phyloP scores from a whole-genome alignment of 2,329 filamentous ascomycete species.

The Colletotrichum melonis region DNA sequence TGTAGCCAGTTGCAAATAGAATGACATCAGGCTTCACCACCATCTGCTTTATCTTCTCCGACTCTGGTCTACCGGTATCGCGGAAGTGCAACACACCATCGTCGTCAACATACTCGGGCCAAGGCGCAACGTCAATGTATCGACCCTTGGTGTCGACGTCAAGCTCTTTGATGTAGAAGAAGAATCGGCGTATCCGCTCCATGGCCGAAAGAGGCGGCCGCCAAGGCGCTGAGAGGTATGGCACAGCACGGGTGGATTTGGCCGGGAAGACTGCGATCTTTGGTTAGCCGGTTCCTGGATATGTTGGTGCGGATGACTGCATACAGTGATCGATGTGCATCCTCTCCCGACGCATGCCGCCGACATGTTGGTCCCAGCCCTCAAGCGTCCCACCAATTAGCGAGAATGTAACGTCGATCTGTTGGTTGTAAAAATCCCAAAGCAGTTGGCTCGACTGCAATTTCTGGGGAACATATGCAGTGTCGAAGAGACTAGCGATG shows the following conservation, averaged over 20 bases:
- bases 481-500: slow-evolving; percentile 62
- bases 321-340: slow-evolving; percentile 35
- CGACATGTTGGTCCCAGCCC: slow-evolving; percentile 61
- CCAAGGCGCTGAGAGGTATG: slow-evolving; percentile 48
- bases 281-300: neutral
- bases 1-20: slow-evolving; percentile 51
- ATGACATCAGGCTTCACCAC: slow-evolving; percentile 49
- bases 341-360: slow-evolving; percentile 48
- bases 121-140: slow-evolving; percentile 50
- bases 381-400: slow-evolving; percentile 56
- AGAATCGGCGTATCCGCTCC: slow-evolving; percentile 45
- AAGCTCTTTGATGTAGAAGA: slow-evolving; percentile 43
- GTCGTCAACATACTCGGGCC: slow-evolving; percentile 45
- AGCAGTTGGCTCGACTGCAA: slow-evolving; percentile 52
- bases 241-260: slow-evolving; percentile 47
- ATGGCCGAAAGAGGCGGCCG: slow-evolving; percentile 40
- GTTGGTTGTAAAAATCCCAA: slow-evolving; percentile 55
- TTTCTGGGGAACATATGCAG: slow-evolving; percentile 59
- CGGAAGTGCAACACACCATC: slow-evolving; percentile 47
- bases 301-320: neutral
- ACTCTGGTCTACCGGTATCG: slow-evolving; percentile 44
- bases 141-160: slow-evolving; percentile 39
- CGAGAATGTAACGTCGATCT: slow-evolving; percentile 56
- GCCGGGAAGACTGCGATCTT: slow-evolving; percentile 44
- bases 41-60: slow-evolving; percentile 42